These are phyloP conservation scores for Balamuthia mandrillaris DNA, from an alignment of 208 protist species.

Conservation along the genomic window DNA sequence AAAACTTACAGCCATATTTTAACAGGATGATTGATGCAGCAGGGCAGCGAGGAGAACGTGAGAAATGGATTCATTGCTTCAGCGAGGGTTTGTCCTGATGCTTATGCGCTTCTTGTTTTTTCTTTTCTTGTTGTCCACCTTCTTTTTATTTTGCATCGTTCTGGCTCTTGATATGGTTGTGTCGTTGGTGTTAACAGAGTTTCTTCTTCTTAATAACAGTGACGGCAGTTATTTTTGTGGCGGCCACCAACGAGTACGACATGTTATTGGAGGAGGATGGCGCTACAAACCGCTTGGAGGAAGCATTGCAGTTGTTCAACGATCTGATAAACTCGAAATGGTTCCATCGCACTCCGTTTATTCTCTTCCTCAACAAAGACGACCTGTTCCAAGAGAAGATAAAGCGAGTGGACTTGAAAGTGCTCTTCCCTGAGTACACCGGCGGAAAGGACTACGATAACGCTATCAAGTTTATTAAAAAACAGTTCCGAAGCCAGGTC, in stretches of 20 bases:
- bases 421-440: constrained; percentile 74
- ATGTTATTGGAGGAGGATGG: constrained; percentile 67
- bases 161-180: too few relatives aligned
- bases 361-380: constrained; percentile 83
- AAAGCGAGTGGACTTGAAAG: constrained; percentile 50
- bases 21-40: constrained; percentile 78
- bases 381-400: constrained; percentile 82
- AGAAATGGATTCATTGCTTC: constrained; percentile 85
- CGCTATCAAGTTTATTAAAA: constrained; percentile 7
- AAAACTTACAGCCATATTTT: too few relatives aligned
- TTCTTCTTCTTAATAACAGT: too few relatives aligned
- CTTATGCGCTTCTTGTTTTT: too few relatives aligned
- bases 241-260: constrained; percentile 61
- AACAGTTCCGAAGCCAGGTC: background rate
- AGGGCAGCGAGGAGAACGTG: constrained; percentile 76
- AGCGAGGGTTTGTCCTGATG: too few relatives aligned
- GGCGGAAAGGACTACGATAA: constrained; percentile 55
- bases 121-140: too few relatives aligned
- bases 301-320: constrained; percentile 77
- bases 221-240: constrained; percentile 76
- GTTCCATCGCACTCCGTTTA: constrained; percentile 71
- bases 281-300: constrained; percentile 74
- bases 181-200: too few relatives aligned
- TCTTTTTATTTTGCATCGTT: too few relatives aligned
- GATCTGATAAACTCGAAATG: constrained; percentile 76